Evolutionary conservation across 2,329 filamentous ascomycete genomes (phyloP).

Genomic region (Alternaria rosae): DNA sequence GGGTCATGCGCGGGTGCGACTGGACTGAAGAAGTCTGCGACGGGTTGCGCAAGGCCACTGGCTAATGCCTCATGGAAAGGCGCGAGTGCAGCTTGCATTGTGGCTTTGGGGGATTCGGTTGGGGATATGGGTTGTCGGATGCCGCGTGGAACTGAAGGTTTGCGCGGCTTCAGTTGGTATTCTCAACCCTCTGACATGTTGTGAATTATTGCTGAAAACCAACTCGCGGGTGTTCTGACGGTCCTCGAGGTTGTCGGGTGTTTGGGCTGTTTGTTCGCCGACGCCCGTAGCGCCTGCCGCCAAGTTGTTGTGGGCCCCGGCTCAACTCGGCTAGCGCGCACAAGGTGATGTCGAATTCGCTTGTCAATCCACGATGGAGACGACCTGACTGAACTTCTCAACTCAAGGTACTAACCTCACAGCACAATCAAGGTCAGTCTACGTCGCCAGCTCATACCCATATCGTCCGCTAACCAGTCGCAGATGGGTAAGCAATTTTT

Average conservation of each 20-base stretch:
- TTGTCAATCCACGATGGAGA: slow-evolving; percentile 19
- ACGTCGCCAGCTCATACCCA: slow-evolving; percentile 3
- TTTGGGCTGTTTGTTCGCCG: slow-evolving; percentile 36
- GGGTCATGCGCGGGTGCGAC: slow-evolving; percentile 68
- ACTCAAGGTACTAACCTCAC: slow-evolving; percentile 53
- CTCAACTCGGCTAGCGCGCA: slow-evolving; percentile 30
- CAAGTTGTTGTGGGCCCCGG: slow-evolving; percentile 18
- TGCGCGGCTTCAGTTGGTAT: slow-evolving; percentile 11
- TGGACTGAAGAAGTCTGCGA: slow-evolving; percentile 79
- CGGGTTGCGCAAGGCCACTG: slow-evolving; percentile 70
- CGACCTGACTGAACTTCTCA: slow-evolving; percentile 39
- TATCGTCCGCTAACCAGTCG: slow-evolving; percentile 41
- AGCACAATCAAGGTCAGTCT: slow-evolving; percentile 63
- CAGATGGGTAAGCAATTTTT: slow-evolving; percentile 68
- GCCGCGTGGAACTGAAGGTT: slow-evolving; percentile 7
- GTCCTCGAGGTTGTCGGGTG: slow-evolving; percentile 17
- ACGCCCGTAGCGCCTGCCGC: slow-evolving; percentile 15
- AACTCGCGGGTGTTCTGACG: background rate
- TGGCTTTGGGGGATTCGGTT: slow-evolving; percentile 6
- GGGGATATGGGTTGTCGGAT: background rate
- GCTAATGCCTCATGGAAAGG: slow-evolving; percentile 76
- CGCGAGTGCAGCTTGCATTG: slow-evolving; percentile 76
- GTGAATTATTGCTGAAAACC: background rate
- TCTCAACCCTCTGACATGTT: slow-evolving; percentile 6
- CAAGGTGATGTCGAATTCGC: slow-evolving; percentile 33